Evolutionary conservation across 164 flowering plant genomes (phyloP).

Genomic region (Paratinospora sagittata): DNA sequence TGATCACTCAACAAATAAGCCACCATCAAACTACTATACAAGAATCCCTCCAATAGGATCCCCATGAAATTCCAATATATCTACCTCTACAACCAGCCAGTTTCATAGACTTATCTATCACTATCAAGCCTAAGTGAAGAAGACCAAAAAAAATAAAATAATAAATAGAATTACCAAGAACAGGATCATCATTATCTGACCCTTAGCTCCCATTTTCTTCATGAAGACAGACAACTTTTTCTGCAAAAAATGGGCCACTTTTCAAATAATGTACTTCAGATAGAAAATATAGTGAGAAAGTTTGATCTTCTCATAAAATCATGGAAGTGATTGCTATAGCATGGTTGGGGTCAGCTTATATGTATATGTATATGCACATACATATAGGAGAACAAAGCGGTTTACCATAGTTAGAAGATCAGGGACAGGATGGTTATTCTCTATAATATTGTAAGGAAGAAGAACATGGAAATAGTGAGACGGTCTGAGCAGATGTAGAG

Average conservation of each 20-base stretch:
- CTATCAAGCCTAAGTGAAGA: constrained; percentile 43
- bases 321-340: neutral
- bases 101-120: neutral
- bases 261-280: neutral
- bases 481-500: no score
- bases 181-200: constrained; percentile 83
- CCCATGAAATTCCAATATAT: neutral
- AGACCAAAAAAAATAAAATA: constrained; percentile 73
- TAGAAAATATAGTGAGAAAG: neutral
- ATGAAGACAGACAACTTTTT: constrained; percentile 70
- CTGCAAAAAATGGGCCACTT: constrained; percentile 28
- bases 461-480: neutral
- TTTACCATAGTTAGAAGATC: no score
- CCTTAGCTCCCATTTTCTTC: constrained; percentile 80
- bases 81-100: neutral
- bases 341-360: no score
- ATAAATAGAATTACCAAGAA: constrained; percentile 64
- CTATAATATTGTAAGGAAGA: neutral
- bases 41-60: neutral
- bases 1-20: neutral
- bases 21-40: neutral
- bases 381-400: no score
- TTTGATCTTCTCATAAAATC: neutral
- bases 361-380: no score
- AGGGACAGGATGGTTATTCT: neutral